phyloP scores from a whole-genome alignment of 139 green algal genomes.

The Closterium sp. region DNA sequence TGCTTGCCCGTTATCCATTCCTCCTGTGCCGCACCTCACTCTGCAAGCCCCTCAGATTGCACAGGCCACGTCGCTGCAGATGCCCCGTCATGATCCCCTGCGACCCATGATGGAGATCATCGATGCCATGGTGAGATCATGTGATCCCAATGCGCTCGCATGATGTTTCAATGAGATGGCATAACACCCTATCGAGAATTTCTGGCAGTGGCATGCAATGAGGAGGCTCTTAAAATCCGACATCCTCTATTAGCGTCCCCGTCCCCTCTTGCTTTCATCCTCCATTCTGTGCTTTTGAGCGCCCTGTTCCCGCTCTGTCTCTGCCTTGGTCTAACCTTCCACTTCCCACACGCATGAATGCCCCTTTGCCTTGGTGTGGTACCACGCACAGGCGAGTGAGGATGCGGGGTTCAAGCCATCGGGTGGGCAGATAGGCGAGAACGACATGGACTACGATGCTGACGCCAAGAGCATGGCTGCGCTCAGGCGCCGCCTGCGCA shows the following conservation, averaged over 20 bases:
- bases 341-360: too few relatives aligned
- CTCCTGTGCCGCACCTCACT: background rate
- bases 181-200: too few relatives aligned
- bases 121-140: slow-evolving; percentile 54
- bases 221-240: too few relatives aligned
- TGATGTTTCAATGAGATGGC: too few relatives aligned
- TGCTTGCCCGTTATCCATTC: background rate
- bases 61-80: slow-evolving; percentile 59
- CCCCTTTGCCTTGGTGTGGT: background rate
- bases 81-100: slow-evolving; percentile 73
- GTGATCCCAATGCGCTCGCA: too few relatives aligned
- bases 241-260: too few relatives aligned
- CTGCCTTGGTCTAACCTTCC: too few relatives aligned
- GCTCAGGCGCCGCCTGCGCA: slow-evolving; percentile 48
- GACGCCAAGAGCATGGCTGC: slow-evolving; percentile 56
- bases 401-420: slow-evolving; percentile 43
- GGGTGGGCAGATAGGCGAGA: slow-evolving; percentile 46
- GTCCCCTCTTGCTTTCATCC: too few relatives aligned
- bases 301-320: background rate
- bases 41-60: slow-evolving; percentile 33
- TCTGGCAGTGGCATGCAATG: too few relatives aligned
- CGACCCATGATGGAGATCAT: slow-evolving; percentile 75
- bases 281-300: too few relatives aligned
- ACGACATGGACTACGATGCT: slow-evolving; percentile 57
- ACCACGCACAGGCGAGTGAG: slow-evolving; percentile 22